Evolutionary conservation across 257 asterid genomes (phyloP).

Genomic region (Solanum phureja): DNA sequence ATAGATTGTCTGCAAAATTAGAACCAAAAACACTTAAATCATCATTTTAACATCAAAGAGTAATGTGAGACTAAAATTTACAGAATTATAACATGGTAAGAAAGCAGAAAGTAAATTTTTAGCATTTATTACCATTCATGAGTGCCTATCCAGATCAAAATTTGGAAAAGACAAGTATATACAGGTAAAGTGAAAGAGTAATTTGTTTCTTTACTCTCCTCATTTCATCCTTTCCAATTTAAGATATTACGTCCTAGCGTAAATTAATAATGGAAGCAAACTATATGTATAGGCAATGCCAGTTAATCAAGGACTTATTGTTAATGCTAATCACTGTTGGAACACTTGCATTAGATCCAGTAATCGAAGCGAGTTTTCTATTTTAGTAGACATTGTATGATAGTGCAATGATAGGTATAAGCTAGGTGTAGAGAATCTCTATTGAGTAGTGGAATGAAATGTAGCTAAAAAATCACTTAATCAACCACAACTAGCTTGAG

Average conservation of each 20-base stretch:
- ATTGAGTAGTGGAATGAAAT: not conserved
- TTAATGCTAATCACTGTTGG: not conserved
- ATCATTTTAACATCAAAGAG: not conserved
- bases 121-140: not conserved
- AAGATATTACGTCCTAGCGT: not conserved
- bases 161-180: not conserved
- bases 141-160: not conserved
- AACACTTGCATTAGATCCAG: not conserved
- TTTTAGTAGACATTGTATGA: not conserved
- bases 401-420: not conserved
- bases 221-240: not conserved
- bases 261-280: not conserved
- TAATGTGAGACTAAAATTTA: not conserved
- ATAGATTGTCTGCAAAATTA: slow-evolving; percentile 65
- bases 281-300: not conserved
- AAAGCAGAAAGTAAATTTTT: not conserved
- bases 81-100: not conserved
- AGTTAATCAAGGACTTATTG: not conserved
- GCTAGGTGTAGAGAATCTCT: not conserved
- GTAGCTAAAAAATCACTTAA: not conserved
- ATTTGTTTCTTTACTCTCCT: not conserved
- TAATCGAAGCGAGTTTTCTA: not conserved
- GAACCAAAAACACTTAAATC: not conserved
- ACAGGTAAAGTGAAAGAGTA: not conserved
- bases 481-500: not conserved